Base-by-base conservation (phyloP, 1,284 basidiomycete species). In the Ganoderma meredithae region DNA sequence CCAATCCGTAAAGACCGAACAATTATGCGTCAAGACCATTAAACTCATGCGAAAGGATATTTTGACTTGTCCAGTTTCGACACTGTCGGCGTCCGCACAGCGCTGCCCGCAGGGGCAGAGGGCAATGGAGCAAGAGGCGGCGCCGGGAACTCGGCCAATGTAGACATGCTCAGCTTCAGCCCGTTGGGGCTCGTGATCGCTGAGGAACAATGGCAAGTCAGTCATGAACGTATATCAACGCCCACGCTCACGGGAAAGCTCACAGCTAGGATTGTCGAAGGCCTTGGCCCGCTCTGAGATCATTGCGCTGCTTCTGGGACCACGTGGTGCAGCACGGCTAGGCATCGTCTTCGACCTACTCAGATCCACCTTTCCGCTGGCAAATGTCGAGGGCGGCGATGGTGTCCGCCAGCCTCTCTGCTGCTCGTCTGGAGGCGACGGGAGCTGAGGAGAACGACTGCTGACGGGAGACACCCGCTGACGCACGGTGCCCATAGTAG, bases 221-320 rank as follows among this genome's bases (percentile, higher is more conserved):
- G 40, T 62, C 49, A 56, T 10, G n/a, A 10, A 17, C 43, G 36
- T 1, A 61, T 52, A 56, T 10, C 12, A 5, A 17, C 43, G 36
- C 3, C 12, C 25, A 31, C 9, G 49, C 6, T 4, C 19, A 60
- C 15, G 43, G 56, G 10, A 69, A 13, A 27, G 69, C 71, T 43
- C 53, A 73, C 71, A 76, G 74, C 69, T 41, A 62, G 73, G 65
- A 40, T 65, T 63, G 47, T 79, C 77, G 56, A 78, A 82, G 25
- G 82, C 81, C 73, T 78, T 83, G 1, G 84, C 83, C 70, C 84
- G 78, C 71, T 87, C 86, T 8, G 85, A 74, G 31, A 90, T 85
- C 62, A 87, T 64, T 17, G 65, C 65, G 69, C 86, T 88, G 64
- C 86, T 83, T 66, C 84, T 73, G 13, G 71, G 70, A 36, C 73